Percentiles rank a stretch among this genome's conserved stretches.
These are phyloP conservation scores for Claviceps quebecensis DNA, from an alignment of 2,329 filamentous ascomycete genomes.

Conservation along the genomic window DNA sequence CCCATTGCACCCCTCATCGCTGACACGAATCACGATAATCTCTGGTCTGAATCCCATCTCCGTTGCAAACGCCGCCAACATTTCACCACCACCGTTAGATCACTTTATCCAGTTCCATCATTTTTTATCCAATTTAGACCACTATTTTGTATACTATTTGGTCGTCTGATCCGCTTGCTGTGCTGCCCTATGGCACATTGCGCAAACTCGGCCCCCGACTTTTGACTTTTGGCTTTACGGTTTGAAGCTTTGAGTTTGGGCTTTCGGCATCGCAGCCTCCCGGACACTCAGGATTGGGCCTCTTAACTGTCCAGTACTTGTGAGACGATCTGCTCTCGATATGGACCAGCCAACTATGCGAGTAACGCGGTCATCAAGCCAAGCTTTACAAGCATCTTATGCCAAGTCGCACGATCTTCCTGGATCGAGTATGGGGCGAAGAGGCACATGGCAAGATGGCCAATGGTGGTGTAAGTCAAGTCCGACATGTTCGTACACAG, in stretches of 20 bases:
- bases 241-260: not conserved
- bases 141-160: too few species aligned
- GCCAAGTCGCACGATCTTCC: slow-evolving; percentile 11
- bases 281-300: not conserved
- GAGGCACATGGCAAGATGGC: slow-evolving; percentile 20
- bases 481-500: not conserved
- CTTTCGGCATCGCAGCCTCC: not conserved
- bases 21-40: not conserved
- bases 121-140: too few species aligned
- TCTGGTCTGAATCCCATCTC: not conserved
- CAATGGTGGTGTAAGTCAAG: slow-evolving; percentile 23
- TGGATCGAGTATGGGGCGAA: slow-evolving; percentile 16
- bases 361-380: not conserved
- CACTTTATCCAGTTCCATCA: too few species aligned
- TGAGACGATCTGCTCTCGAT: not conserved
- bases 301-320: not conserved
- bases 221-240: not conserved
- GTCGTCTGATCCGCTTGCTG: not conserved
- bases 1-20: not conserved
- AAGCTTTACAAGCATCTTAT: slow-evolving; percentile 1
- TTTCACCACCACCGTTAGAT: not conserved
- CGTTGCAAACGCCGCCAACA: not conserved
- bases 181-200: not conserved
- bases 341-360: slow-evolving; percentile 1
- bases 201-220: not conserved